These are phyloP conservation scores for Punctularia strigosozonata DNA, from an alignment of 768 basidiomycete genomes.

Conservation along the genomic window DNA sequence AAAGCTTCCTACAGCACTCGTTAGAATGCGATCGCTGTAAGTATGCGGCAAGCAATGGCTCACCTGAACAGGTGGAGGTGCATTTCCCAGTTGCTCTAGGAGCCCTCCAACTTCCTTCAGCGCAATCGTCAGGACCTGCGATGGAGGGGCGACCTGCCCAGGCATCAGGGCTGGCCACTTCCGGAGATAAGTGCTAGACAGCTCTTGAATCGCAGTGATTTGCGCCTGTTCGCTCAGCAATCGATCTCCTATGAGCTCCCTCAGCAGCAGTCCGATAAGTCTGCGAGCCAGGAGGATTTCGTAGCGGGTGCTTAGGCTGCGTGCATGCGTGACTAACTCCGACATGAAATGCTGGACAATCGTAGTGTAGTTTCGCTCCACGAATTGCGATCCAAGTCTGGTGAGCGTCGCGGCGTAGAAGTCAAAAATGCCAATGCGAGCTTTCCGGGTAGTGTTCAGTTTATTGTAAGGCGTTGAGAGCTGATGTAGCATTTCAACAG, in stretches of 20 bases:
- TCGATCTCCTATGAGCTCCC: conserved; percentile 79
- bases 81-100: conserved; percentile 83
- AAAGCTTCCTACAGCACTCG: conserved; percentile 47
- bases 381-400: conserved; percentile 62
- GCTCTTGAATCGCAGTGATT: conserved; percentile 80
- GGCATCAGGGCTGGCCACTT: conserved; percentile 93
- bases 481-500: conserved; percentile 71
- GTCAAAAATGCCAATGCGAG: conserved; percentile 79
- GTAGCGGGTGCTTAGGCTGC: conserved; percentile 47
- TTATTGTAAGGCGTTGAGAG: conserved; percentile 79
- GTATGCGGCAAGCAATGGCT: conserved; percentile 6
- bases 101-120: conserved; percentile 79
- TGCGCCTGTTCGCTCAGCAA: conserved; percentile 92
- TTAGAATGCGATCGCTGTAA: neutral
- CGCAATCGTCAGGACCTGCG: conserved; percentile 58
- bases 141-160: conserved; percentile 58
- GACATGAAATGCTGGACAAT: conserved; percentile 69
- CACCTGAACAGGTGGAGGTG: conserved; percentile 80
- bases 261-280: conserved; percentile 63
- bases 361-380: conserved; percentile 73
- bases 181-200: conserved; percentile 72
- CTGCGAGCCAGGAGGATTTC: conserved; percentile 65
- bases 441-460: conserved; percentile 49
- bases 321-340: conserved; percentile 58
- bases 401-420: conserved; percentile 73